phyloP scores from a whole-genome alignment of 257 asterid genomes.

The Solanum dulcamara region DNA sequence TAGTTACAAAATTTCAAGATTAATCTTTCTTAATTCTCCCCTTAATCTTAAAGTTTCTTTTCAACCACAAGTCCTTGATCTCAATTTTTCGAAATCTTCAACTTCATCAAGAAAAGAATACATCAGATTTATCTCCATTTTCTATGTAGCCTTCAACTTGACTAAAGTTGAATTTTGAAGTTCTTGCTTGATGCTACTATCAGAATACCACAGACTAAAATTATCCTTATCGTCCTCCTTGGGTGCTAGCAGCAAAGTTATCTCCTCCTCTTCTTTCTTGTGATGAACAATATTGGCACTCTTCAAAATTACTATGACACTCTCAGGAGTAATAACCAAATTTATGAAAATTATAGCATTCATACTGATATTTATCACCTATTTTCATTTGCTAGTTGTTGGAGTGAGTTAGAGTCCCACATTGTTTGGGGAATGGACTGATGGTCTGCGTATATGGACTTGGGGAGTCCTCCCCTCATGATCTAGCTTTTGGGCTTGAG shows the following conservation, averaged over 20 bases:
- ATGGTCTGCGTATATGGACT: background rate
- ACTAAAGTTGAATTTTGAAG: background rate
- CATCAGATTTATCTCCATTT: slow-evolving; percentile 54
- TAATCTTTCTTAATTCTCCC: background rate
- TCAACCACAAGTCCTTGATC: background rate
- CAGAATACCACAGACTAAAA: background rate
- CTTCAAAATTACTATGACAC: background rate
- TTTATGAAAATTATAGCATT: background rate
- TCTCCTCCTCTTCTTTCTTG: background rate
- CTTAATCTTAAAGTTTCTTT: background rate
- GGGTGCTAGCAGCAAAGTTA: background rate
- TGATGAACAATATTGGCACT: background rate
- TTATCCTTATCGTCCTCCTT: background rate
- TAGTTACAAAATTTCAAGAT: background rate
- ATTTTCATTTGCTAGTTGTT: background rate
- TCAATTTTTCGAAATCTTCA: background rate
- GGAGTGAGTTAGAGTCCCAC: background rate
- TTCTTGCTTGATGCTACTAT: background rate
- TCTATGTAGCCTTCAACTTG: background rate
- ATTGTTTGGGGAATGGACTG: background rate
- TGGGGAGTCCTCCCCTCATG: background rate
- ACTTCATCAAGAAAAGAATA: slow-evolving; percentile 65
- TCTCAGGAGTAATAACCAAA: background rate
- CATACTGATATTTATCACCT: background rate
- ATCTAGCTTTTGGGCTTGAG: background rate